Evolutionary conservation across 2,329 filamentous ascomycete species (phyloP), one percentile per base, ranked within the genome.

Genomic region (Sporothrix phasma): DNA sequence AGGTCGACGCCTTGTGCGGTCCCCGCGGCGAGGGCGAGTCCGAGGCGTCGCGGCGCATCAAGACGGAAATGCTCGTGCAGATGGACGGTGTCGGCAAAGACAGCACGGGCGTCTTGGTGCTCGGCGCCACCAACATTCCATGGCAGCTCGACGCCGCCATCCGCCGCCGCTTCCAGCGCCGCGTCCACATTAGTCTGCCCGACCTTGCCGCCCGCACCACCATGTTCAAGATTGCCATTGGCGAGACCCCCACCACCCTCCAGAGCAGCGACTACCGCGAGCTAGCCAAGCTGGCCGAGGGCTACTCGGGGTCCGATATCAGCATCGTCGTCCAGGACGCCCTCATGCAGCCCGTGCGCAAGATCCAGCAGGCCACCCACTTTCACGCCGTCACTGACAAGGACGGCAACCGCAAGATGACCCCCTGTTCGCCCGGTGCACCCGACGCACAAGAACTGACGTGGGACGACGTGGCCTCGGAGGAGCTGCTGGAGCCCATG

Each of bases 1-100:
- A 73, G 64, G 70, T 92, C 64, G 94, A 99, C 75, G 94, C 94
- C 5, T 86, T 99, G 1, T 97, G 94, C 73, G 94, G 94, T 0
- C 92, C 93, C 8, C 86, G 94, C 70, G 85, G 85, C 68, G 94
- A 99, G 81, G 94, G 94, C 74, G 95, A 99, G 79, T 97, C 92
- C 1, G 94, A 99, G 80, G 94, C 95, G 1, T 97, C 92, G 61
- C 85, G 94, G 66, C 89, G 94, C 74, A 99, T 99, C 81, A 99
- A 99, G 79, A 99, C 94, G 0, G 94, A 99, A 76, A 86, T 99
- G 72, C 86, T 99, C 15, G 93, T 99, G 19, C 94, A 99, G 76
- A 99, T 99, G 94, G 94, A 99, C 71, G 95, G 94, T 77, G 94
- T 99, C 10, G 95, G 94, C 67, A 93, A 95, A 68, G 94, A 99